Percentiles rank a stretch among this genome's conserved stretches.
Evolutionary conservation across 805 yeast species (phyloP).

Genomic region (Schwanniomyces yamadae): DNA sequence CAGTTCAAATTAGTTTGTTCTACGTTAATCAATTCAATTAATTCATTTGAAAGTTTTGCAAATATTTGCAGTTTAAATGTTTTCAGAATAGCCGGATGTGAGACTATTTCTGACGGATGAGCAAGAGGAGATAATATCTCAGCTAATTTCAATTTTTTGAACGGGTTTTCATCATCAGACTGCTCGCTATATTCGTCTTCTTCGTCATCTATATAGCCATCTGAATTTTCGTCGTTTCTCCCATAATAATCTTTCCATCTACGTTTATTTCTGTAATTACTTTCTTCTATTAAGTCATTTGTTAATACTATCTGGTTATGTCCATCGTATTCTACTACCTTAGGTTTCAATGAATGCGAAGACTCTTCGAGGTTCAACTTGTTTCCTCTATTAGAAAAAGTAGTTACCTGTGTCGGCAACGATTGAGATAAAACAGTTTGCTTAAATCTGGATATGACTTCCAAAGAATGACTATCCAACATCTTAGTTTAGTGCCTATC

Average conservation of each 20-base stretch:
- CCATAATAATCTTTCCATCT: slow-evolving; percentile 35
- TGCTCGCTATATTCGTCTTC: slow-evolving; percentile 7
- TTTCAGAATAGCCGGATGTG: slow-evolving; percentile 64
- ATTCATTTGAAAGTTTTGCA: slow-evolving; percentile 60
- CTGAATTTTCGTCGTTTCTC: slow-evolving; percentile 10
- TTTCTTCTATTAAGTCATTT: slow-evolving; percentile 32
- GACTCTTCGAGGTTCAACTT: slow-evolving; percentile 19
- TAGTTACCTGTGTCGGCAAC: slow-evolving; percentile 9
- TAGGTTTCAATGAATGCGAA: slow-evolving; percentile 18
- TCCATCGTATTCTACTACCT: slow-evolving; percentile 41
- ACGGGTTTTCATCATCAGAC: slow-evolving; percentile 27
- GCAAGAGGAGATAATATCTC: slow-evolving; percentile 73
- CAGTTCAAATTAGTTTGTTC: slow-evolving; percentile 79
- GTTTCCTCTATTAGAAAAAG: slow-evolving; percentile 30
- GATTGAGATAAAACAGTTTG: slow-evolving; percentile 27
- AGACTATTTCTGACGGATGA: slow-evolving; percentile 75
- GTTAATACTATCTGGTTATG: slow-evolving; percentile 33
- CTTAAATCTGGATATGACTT: slow-evolving; percentile 37
- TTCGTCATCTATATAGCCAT: slow-evolving; percentile 21
- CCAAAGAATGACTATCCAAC: slow-evolving; percentile 40
- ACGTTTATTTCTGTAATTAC: slow-evolving; percentile 29
- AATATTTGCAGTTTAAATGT: slow-evolving; percentile 59
- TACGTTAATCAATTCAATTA: slow-evolving; percentile 72
- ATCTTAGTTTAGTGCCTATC: too few species aligned
- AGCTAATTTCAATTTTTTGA: slow-evolving; percentile 28